Evolutionary conservation across 306 rosid genomes (phyloP).

Genomic region (Gastrolobium villosum): DNA sequence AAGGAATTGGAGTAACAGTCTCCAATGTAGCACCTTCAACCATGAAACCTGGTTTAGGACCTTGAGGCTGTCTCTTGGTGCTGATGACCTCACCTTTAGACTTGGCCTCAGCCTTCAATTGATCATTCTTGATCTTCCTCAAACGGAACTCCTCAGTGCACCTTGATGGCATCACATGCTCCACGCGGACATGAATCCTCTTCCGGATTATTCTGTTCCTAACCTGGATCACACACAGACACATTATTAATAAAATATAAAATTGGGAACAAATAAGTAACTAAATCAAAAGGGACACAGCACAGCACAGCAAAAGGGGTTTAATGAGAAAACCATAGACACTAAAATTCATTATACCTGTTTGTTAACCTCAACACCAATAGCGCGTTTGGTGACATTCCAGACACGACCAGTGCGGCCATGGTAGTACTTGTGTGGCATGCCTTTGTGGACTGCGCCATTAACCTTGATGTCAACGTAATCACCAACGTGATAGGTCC

Average conservation of each 20-base stretch:
- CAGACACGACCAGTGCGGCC: constrained; percentile 98
- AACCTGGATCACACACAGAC: too few relatives aligned
- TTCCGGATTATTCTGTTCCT: constrained; percentile 34
- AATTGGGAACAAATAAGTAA: too few relatives aligned
- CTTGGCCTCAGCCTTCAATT: constrained; percentile 88
- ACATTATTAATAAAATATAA: not conserved
- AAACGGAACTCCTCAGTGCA: constrained; percentile 81
- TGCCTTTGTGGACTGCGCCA: constrained; percentile 96
- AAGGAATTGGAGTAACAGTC: constrained; percentile 86
- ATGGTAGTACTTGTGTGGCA: constrained; percentile 98
- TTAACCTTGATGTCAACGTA: constrained; percentile 88
- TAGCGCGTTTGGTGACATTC: constrained; percentile 97
- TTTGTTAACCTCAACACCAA: constrained; percentile 91
- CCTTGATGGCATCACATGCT: constrained; percentile 90
- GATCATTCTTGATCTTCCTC: constrained; percentile 79
- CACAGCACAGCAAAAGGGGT: not conserved
- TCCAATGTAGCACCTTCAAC: constrained; percentile 78
- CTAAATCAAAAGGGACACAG: not conserved
- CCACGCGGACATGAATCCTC: constrained; percentile 93
- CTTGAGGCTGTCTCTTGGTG: constrained; percentile 91
- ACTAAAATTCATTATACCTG: constrained; percentile 60
- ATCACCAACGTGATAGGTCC: constrained; percentile 81
- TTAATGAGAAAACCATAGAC: not conserved
- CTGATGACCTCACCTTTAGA: constrained; percentile 73
- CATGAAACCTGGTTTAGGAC: constrained; percentile 96